Base-by-base conservation (phyloP, 2,329 filamentous ascomycete species). In the Xylariaceae sp. region DNA sequence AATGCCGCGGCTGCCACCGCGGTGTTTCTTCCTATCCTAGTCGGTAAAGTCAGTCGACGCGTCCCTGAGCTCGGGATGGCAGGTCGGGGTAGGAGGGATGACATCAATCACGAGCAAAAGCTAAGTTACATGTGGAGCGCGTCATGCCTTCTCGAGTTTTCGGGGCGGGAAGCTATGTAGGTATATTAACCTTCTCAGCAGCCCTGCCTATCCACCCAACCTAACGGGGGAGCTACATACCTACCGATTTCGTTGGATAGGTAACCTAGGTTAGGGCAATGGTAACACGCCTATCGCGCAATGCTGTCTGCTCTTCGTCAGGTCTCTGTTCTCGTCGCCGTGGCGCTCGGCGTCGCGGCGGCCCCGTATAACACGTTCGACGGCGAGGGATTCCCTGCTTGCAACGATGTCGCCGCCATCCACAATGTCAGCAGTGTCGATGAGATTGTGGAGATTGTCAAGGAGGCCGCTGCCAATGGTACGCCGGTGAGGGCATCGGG, bases 291-390 rank as follows among this genome's bases (percentile, higher is more conserved):
- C 18, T 40, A 3, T 48, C 40, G 7, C 57, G 62, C 45, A 37
- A 66, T 69, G 66, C 48, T 44, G 44, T 58, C 48, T n/a, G n/a
- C n/a, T 57, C 54, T 62, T 32, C 54, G 50, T 48, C 55, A 44
- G 40, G 10, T 54, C 19, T 47, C 62, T 18, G 46, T 56, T 50
- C 52, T 62, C 46, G 51, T 58, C 43, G 47, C 59, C 26, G 56
- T 42, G n/a, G 42, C 48, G 14, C 20, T 56, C 9, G 41, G 40
- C 29, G 62, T 66, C 48, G 26, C 50, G 14, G 69, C 70, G 18
- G 60, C 59, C 14, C 72, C 65, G 62, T 82, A 76, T 68, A 78
- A 81, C 66, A 81, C 79, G 23, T 82, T 81, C 52, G 79, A 81
- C 57, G 79, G 79, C 9, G 70, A 71, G 2, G 79, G 78, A 18